These are phyloP conservation scores for Endothia cerciana DNA, from an alignment of 2,329 filamentous ascomycete genomes.

Conservation along the genomic window DNA sequence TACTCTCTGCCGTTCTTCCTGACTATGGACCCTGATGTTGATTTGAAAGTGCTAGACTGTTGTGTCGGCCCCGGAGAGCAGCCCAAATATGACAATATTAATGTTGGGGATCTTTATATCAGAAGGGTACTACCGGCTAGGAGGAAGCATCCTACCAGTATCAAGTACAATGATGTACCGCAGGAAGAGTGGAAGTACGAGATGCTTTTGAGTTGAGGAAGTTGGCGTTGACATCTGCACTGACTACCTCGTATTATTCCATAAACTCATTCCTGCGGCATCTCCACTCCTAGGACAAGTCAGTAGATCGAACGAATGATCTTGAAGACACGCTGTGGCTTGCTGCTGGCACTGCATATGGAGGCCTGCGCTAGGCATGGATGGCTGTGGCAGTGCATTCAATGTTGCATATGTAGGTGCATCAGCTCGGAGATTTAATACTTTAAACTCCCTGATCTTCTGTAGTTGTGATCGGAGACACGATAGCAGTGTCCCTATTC, in stretches of 20 bases:
- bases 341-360: background rate
- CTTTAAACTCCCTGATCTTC: background rate
- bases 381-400: background rate
- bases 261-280: background rate
- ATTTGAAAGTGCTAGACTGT: conserved; percentile 34
- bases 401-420: background rate
- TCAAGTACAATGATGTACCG: conserved; percentile 41
- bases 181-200: conserved; percentile 39
- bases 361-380: background rate
- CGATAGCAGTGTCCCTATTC: background rate
- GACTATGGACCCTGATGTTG: conserved; percentile 34
- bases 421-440: background rate
- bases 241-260: background rate
- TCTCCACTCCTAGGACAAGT: background rate
- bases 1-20: conserved; percentile 47
- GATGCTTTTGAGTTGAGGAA: conserved; percentile 33
- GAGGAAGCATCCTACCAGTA: conserved; percentile 42
- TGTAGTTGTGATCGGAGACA: background rate
- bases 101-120: conserved; percentile 41
- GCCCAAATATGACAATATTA: conserved; percentile 34
- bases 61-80: conserved; percentile 31
- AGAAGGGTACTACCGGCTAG: conserved; percentile 39
- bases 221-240: background rate
- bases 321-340: background rate
- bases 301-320: background rate